These are phyloP conservation scores for Catharanthus roseus DNA, from an alignment of 257 asterid species.

Conservation along the genomic window DNA sequence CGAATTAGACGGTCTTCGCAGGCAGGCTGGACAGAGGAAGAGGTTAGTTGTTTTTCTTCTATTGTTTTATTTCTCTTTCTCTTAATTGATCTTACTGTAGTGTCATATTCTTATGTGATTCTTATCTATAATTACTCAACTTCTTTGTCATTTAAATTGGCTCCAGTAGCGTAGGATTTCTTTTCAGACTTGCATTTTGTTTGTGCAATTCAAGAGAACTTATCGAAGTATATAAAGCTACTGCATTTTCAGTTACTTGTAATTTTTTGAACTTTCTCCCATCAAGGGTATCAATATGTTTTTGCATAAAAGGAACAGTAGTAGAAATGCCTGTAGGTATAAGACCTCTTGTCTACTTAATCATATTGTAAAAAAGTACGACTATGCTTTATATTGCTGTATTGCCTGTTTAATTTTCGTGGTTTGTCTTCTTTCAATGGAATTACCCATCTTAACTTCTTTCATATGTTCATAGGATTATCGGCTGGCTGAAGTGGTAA, in stretches of 20 bases:
- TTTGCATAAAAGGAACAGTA: neutral
- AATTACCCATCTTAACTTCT: constrained; percentile 1
- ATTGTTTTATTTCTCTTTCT: neutral
- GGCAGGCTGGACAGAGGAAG: constrained; percentile 89
- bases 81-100: neutral
- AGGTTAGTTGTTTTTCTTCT: constrained; percentile 37
- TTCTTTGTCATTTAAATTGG: neutral
- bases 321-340: neutral
- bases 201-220: neutral
- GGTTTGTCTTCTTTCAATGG: neutral
- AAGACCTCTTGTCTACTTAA: neutral
- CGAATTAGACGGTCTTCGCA: constrained; percentile 67
- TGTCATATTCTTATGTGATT: neutral
- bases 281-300: neutral
- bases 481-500: constrained; percentile 52
- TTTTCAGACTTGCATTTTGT: neutral
- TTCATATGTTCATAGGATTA: constrained; percentile 45
- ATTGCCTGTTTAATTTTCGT: neutral
- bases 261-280: neutral
- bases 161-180: neutral
- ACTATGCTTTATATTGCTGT: neutral
- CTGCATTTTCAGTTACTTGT: neutral
- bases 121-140: neutral
- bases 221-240: neutral
- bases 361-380: neutral